Base-by-base conservation (phyloP, 2,329 filamentous ascomycete genomes). In the Chaetomium sp. region DNA sequence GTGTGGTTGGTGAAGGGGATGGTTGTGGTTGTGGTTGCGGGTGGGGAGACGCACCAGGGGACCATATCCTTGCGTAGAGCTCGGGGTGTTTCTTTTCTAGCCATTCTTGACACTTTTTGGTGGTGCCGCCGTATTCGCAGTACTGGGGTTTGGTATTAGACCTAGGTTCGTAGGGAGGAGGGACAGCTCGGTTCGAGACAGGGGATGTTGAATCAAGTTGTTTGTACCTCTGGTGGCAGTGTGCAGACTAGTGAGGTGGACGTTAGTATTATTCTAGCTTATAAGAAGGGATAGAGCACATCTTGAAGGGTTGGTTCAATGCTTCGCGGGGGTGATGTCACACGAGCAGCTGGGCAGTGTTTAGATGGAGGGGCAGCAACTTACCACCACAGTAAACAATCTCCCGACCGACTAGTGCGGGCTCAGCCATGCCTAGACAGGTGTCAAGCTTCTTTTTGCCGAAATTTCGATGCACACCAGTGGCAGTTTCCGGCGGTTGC, bases 21-120 rank as follows among this genome's bases (percentile, higher is more conserved):
- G 27, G 49, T 35, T 19, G 64, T 59, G 64, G 27, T 4, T 56
- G 50, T 42, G 57, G 29, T 45, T 27, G 38, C 60, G 59, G 62
- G 56, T 50, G 54, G 50, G 29, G 21, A 23, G 54, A 71, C 79
- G 68, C 81, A 94, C 93, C 92, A 78, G 90, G 85, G 57, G 93
- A 97, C 85, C 96, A 97, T 78, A 99, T 85, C 72, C 82, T 82
- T 67, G 85, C 78, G 78, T 96, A 96, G 76, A 97, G 81, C 55
- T 85, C 82, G 3, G 88, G 85, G 72, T 97, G 85, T 70, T 87
- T 84, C 69, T 88, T 86, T 74, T 92, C 82, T 23, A 99, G 87
- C 95, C 95, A 99, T 77, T 98, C 93, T 78, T 94, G 90, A 81
- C 95, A 99, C 81, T 97, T 99, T 80, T 93, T 97, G 27, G 90